Conservation (phyloP, 2,329 filamentous ascomycete genomes). For the Sporothrix luriei region DNA sequence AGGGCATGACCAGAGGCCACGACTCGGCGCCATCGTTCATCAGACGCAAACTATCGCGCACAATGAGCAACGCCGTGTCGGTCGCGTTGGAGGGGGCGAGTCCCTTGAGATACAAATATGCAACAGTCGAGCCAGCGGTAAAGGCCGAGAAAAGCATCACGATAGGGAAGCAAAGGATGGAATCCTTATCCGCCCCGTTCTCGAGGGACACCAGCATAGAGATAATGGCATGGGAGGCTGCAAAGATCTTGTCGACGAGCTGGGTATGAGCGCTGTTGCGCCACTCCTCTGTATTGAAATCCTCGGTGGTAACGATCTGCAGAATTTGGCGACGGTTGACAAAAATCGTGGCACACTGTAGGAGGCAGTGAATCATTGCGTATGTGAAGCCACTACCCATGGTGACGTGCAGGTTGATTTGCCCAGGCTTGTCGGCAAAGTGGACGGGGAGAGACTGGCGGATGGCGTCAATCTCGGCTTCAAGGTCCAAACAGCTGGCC, state of each 20-base stretch:
- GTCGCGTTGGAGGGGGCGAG: slow-evolving; percentile 59
- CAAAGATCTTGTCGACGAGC: slow-evolving; percentile 59
- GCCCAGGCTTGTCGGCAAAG: slow-evolving; percentile 62
- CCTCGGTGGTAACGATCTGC: slow-evolving; percentile 58
- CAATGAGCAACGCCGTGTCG: slow-evolving; percentile 60
- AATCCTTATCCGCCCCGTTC: slow-evolving; percentile 59
- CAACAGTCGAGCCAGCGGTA: slow-evolving; percentile 62
- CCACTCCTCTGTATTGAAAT: slow-evolving; percentile 58
- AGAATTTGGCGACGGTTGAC: slow-evolving; percentile 62
- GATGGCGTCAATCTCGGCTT: slow-evolving; percentile 59
- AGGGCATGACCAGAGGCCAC: slow-evolving; percentile 62
- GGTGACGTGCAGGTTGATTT: slow-evolving; percentile 64
- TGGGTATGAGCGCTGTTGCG: slow-evolving; percentile 54
- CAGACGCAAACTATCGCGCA: slow-evolving; percentile 61
- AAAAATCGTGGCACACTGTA: slow-evolving; percentile 64
- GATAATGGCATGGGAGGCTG: slow-evolving; percentile 61
- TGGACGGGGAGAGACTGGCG: slow-evolving; percentile 60
- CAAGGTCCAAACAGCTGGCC: slow-evolving; percentile 54
- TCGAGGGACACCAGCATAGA: slow-evolving; percentile 59
- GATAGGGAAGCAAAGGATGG: slow-evolving; percentile 62
- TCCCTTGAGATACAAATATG: slow-evolving; percentile 64
- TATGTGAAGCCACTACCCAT: slow-evolving; percentile 66
- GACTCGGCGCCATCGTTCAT: slow-evolving; percentile 62
- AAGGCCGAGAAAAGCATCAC: slow-evolving; percentile 67
- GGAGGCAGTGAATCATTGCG: slow-evolving; percentile 63